Percentiles rank a stretch among this genome's conserved stretches.
Evolutionary conservation across 1,284 basidiomycete species (phyloP).

Genomic region (Phellopilus nigrolimitatus): DNA sequence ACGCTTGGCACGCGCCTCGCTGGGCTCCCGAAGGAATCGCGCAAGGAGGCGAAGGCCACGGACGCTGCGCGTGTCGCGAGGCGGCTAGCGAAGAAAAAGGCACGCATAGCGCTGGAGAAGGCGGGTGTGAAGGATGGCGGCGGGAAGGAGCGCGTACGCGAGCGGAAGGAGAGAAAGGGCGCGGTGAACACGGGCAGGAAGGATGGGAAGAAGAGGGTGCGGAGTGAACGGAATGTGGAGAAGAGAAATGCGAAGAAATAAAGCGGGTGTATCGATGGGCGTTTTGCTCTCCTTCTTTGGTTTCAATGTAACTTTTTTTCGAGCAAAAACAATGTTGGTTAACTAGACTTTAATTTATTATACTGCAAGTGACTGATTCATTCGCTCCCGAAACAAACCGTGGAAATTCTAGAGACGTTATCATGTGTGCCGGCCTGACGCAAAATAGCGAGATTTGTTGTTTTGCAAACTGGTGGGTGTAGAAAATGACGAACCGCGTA

Average conservation of each 20-base stretch:
- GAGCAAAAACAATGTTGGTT: no score
- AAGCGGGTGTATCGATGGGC: no score
- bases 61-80: conserved; percentile 79
- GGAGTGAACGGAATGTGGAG: conserved; percentile 51
- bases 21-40: conserved; percentile 76
- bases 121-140: conserved; percentile 36
- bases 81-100: conserved; percentile 85
- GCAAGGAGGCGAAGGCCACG: conserved; percentile 74
- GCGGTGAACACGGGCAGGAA: conserved; percentile 23
- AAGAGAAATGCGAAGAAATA: conserved; percentile 60
- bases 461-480: no score
- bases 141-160: conserved; percentile 43
- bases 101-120: conserved; percentile 47
- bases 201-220: conserved; percentile 47
- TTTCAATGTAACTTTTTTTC: no score
- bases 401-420: no score
- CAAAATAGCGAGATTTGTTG: no score
- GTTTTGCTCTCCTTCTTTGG: no score
- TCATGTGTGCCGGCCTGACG: no score
- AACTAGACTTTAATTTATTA: no score
- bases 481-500: no score
- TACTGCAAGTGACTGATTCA: no score
- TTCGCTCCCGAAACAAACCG: no score
- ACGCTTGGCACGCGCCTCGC: conserved; percentile 71
- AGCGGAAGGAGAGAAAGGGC: conserved; percentile 36